Percentiles rank a stretch among this genome's conserved stretches.
These are phyloP conservation scores for Sporobolomyces roseus DNA, from an alignment of 768 basidiomycete species.

Conservation along the genomic window DNA sequence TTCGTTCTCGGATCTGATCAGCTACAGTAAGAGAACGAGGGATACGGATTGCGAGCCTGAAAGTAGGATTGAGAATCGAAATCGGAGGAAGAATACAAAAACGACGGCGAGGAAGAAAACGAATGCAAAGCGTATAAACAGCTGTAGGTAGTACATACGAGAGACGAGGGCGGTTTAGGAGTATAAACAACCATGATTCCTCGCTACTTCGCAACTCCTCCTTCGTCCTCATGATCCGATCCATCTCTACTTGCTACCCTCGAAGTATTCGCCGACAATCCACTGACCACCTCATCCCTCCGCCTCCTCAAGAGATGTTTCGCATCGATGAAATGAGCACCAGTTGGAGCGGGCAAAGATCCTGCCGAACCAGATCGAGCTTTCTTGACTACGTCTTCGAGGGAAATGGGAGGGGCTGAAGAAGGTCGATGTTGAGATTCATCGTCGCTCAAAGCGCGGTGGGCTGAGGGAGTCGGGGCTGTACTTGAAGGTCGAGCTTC, in stretches of 20 bases:
- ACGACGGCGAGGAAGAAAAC: too few species aligned
- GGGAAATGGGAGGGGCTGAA: background rate
- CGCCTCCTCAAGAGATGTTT: slow-evolving; percentile 31
- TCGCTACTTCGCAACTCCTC: too few species aligned
- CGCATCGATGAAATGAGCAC: slow-evolving; percentile 33
- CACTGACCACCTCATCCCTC: slow-evolving; percentile 32
- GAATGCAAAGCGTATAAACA: too few species aligned
- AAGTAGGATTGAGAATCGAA: too few species aligned
- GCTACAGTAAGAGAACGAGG: too few species aligned
- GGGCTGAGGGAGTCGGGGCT: background rate
- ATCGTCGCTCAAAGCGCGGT: slow-evolving; percentile 13
- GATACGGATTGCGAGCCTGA: too few species aligned
- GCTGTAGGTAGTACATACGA: too few species aligned
- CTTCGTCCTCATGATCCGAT: slow-evolving; percentile 9
- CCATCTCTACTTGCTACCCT: background rate
- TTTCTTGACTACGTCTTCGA: background rate
- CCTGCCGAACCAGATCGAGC: slow-evolving; percentile 13
- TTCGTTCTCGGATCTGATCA: too few species aligned
- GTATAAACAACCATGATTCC: too few species aligned
- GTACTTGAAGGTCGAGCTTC: background rate
- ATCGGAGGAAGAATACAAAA: too few species aligned
- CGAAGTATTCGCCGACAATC: slow-evolving; percentile 11
- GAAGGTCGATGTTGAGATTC: background rate
- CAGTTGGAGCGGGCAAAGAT: slow-evolving; percentile 6
- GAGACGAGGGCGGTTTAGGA: too few species aligned